Percentiles rank a stretch among this genome's conserved stretches.
phyloP scores from a whole-genome alignment of 2,329 filamentous ascomycete genomes.

The Phialophora verrucosa region DNA sequence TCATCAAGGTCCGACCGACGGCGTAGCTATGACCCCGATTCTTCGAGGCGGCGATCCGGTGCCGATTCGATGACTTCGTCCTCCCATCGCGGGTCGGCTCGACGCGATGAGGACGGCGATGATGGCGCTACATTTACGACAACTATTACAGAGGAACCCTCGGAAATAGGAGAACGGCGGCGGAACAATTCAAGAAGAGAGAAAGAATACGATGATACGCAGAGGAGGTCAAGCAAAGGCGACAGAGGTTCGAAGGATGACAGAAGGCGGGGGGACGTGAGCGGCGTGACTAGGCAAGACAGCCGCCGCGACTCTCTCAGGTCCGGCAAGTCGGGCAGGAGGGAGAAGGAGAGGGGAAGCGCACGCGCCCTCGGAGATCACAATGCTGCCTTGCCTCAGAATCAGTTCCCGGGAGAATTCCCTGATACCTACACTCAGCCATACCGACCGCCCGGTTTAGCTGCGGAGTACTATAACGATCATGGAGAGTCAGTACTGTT shows the following conservation, averaged over 20 bases:
- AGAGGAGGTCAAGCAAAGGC: slow-evolving; percentile 14
- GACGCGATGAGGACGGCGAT: slow-evolving; percentile 21
- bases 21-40: slow-evolving; percentile 26
- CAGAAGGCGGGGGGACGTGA: slow-evolving; percentile 17
- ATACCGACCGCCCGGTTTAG: slow-evolving; percentile 58
- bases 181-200: slow-evolving; percentile 13
- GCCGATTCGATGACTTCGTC: slow-evolving; percentile 30
- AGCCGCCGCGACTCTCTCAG: slow-evolving; percentile 32
- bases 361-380: slow-evolving; percentile 40
- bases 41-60: slow-evolving; percentile 20
- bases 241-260: slow-evolving; percentile 16
- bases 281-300: slow-evolving; percentile 40
- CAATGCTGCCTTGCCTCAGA: slow-evolving; percentile 55
- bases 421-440: slow-evolving; percentile 53
- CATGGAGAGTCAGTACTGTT: slow-evolving; percentile 64
- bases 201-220: slow-evolving; percentile 8
- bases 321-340: slow-evolving; percentile 24
- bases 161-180: slow-evolving; percentile 22
- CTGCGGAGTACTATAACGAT: slow-evolving; percentile 68
- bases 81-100: slow-evolving; percentile 31
- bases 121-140: slow-evolving; percentile 16
- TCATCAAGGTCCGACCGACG: slow-evolving; percentile 33
- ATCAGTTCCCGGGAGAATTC: slow-evolving; percentile 66
- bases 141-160: slow-evolving; percentile 26
- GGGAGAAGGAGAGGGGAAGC: slow-evolving; percentile 13